Base-by-base conservation (phyloP, 345 rosid genomes). In the Salix brachista region DNA sequence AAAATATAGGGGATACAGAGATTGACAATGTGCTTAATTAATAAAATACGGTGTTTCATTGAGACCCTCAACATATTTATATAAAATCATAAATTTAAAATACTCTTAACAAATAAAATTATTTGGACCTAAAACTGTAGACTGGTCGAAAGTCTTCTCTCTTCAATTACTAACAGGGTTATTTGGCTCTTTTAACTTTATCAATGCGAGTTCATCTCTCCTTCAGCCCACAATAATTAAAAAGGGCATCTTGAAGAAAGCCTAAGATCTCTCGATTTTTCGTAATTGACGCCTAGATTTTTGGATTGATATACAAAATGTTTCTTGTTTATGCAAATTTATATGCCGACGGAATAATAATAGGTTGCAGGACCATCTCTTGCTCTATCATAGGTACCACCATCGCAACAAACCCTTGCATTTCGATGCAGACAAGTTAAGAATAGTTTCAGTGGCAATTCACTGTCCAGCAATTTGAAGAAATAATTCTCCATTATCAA, bases 301-400 rank as follows among this genome's bases (percentile, higher is more conserved):
- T 73, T 73, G 69, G 56, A 62, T 62, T 42, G 56, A 14, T 26
- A 56, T 62, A 36, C 19, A 73, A 26, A 30, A 44, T 41, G 36
- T 17, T 30, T 65, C 4, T 23, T 42, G 42, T 42, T 68, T 46
- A 12, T 48, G 36, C 50, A 48, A 10, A 75, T 32, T 26, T 65
- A 66, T 13, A 32, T 48, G 77, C 64, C 50, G 50, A 75, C 71
- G 66, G 64, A 14, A 65, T 65, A 44, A 65, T 74, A 44, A 65
- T 65, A 21, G 34, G 32, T 65, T 17, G 26, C 11, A 28, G 61
- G 44, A 44, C 58, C 69, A 42, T 64, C 2, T 13, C 11, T 61
- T 42, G 16, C 56, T 4, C 42, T 39, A 12, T 25, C 48, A 30
- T 50, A 71, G n/a, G 23, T 32, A 9, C 65, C 36, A 36, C 66